Conservation (phyloP, 108 stramenopile species). For the Skeletonema tropicum region DNA sequence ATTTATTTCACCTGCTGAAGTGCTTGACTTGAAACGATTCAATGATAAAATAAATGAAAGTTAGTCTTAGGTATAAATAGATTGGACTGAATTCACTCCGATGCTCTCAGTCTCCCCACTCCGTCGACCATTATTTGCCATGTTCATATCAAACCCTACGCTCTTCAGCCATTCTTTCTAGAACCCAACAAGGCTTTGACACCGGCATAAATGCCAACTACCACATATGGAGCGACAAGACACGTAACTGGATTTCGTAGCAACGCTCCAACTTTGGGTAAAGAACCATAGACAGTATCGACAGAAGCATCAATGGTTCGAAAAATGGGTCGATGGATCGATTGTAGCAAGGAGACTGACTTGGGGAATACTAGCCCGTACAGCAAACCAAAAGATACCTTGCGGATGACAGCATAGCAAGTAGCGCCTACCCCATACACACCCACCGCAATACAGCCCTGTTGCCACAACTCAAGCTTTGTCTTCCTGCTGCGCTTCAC, state of each 20-base stretch:
- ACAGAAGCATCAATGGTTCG: not conserved
- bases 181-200: not conserved
- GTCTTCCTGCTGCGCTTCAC: not conserved
- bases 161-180: not conserved
- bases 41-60: too few species aligned
- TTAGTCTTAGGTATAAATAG: not conserved
- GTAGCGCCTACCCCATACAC: not conserved
- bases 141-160: not conserved
- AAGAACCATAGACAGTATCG: not conserved
- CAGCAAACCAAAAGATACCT: not conserved
- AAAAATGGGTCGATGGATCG: not conserved
- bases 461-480: conserved; percentile 3
- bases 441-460: not conserved
- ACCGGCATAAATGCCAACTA: not conserved
- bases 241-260: not conserved
- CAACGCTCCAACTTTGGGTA: not conserved
- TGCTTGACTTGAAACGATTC: too few species aligned
- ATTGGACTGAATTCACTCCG: not conserved
- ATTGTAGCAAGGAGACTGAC: not conserved
- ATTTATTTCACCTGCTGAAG: too few species aligned
- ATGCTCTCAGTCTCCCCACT: not conserved
- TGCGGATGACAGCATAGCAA: not conserved
- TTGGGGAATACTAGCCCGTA: conserved; percentile 1
- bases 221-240: not conserved
- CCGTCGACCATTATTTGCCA: not conserved